Evolutionary conservation across 305 asterid species (phyloP).

Genomic region (Fraxinus nigra): DNA sequence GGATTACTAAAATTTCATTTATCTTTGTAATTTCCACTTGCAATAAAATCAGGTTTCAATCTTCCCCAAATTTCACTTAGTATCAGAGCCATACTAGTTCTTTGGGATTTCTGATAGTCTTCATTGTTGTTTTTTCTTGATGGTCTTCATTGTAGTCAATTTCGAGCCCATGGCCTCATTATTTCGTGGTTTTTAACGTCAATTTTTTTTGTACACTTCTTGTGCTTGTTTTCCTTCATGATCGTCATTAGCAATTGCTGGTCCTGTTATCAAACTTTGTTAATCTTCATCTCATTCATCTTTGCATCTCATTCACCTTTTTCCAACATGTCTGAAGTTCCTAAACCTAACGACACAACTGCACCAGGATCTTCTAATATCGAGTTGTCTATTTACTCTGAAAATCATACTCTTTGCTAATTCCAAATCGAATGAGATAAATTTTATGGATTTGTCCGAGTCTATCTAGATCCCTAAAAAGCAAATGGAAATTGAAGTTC

Average conservation of each 20-base stretch:
- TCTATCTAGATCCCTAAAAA: not conserved
- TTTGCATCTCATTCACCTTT: not conserved
- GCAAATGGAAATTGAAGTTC: not conserved
- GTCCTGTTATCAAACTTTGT: not conserved
- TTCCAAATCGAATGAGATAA: not conserved
- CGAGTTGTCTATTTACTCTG: not conserved
- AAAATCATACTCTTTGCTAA: not conserved
- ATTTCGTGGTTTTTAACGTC: not conserved
- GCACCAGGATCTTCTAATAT: not conserved
- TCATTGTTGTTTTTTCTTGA: not conserved
- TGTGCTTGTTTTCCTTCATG: not conserved
- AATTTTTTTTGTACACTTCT: not conserved
- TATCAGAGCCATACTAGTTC: not conserved
- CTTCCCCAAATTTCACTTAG: not conserved
- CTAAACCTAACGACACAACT: not conserved
- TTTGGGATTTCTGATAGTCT: not conserved
- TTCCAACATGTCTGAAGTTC: not conserved
- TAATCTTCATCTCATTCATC: not conserved
- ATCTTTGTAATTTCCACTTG: not conserved
- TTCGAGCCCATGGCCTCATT: not conserved
- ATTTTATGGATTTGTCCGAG: not conserved
- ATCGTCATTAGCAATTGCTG: not conserved
- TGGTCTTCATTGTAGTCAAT: not conserved
- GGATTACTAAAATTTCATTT: not conserved
- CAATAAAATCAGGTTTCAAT: not conserved